These are phyloP conservation scores for Wickerhamomyces hampshirensis DNA, from an alignment of 805 yeast genomes.

Conservation along the genomic window DNA sequence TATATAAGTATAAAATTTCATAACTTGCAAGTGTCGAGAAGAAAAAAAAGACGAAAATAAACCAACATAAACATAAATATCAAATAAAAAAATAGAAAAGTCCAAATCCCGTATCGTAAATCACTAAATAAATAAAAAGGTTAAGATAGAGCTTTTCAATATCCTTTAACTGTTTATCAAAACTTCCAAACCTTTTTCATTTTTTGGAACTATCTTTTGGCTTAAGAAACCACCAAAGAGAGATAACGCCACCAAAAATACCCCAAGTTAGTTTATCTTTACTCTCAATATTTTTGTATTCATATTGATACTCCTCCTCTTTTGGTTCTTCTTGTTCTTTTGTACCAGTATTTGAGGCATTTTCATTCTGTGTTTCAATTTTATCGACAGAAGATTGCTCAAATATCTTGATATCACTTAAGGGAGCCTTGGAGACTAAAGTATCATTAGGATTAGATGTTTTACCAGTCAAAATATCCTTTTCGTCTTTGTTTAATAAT, in stretches of 20 bases:
- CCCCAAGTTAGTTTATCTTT: conserved; percentile 25
- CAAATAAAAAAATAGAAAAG: no score
- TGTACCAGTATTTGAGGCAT: conserved; percentile 9
- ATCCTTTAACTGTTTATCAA: no score
- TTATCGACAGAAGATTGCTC: conserved; percentile 16
- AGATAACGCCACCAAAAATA: conserved; percentile 22
- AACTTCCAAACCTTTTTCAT: no score
- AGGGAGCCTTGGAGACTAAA: conserved; percentile 23
- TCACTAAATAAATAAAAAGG: no score
- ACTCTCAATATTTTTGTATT: conserved; percentile 15
- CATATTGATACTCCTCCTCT: conserved; percentile 19
- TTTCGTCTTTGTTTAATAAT: conserved; percentile 4
- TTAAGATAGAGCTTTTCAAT: no score
- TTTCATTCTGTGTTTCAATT: conserved; percentile 12
- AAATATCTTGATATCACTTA: conserved; percentile 20
- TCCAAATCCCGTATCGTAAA: no score
- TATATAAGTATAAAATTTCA: no score
- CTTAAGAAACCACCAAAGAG: conserved; percentile 27
- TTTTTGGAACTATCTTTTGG: conserved; percentile 5
- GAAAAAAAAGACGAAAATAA: no score
- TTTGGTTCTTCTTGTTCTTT: conserved; percentile 9
- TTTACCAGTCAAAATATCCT: neutral
- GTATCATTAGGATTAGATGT: conserved; percentile 12
- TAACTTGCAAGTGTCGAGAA: no score
- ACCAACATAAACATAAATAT: no score